phyloP scores from a whole-genome alignment of 2,329 filamentous ascomycete genomes.

The Diplodia corticola region DNA sequence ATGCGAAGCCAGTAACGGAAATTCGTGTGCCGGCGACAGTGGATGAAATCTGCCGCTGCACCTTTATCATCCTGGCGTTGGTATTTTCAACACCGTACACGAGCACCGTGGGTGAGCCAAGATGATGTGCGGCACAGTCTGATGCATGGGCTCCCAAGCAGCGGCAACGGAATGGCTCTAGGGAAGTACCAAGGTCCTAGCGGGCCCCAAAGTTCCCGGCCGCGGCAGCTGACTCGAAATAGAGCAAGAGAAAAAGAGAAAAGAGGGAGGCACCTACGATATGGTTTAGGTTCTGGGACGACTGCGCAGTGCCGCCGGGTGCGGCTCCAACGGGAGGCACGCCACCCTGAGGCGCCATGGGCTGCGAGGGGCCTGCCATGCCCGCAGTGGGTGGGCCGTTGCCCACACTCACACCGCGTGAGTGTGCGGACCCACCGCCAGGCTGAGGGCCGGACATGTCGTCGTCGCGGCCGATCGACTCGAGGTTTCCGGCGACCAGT shows the following conservation, averaged over 20 bases:
- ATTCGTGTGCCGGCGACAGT: not conserved
- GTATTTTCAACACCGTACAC: too few relatives aligned
- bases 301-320: slow-evolving; percentile 56
- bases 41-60: not conserved
- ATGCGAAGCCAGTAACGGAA: not conserved
- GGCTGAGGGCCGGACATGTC: slow-evolving; percentile 40
- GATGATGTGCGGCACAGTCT: too few relatives aligned
- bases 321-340: slow-evolving; percentile 49
- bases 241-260: slow-evolving; percentile 12
- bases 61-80: too few relatives aligned
- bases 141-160: not conserved
- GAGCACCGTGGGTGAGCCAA: too few relatives aligned
- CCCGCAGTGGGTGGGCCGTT: slow-evolving; percentile 45
- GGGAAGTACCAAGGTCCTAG: not conserved
- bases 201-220: not conserved
- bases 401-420: slow-evolving; percentile 43
- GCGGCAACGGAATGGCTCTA: not conserved
- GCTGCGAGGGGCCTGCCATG: slow-evolving; percentile 38
- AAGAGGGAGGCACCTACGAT: slow-evolving; percentile 69
- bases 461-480: slow-evolving; percentile 27
- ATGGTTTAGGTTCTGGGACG: slow-evolving; percentile 89
- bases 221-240: not conserved
- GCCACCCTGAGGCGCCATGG: slow-evolving; percentile 51
- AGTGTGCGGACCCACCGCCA: slow-evolving; percentile 34
- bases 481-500: slow-evolving; percentile 24